Evolutionary conservation across 768 basidiomycete genomes (phyloP), one percentile per base, ranked within the genome.

Genomic region (Termitomyces sp.): DNA sequence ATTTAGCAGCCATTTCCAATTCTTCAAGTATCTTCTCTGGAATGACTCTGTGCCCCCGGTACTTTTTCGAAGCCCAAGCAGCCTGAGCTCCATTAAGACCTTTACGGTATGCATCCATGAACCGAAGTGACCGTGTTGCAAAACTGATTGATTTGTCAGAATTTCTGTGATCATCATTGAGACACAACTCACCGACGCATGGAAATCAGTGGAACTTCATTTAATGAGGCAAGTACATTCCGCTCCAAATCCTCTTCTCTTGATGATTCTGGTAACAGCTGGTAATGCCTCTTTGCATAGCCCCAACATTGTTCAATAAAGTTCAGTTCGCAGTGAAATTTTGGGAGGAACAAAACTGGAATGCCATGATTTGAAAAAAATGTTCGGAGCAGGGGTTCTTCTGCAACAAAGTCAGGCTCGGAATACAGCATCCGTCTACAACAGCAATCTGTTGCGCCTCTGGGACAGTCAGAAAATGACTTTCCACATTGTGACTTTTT

Each of bases 241-340:
- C 44, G 1, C 2, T 46, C 44, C 7, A 46, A 4, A 26, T 46
- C n/a, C n/a, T 43, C 71, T 47, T 74, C 68, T 9, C 59, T 57
- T 5, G 61, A 62, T 16, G 69, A 72, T 5, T 57, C 46, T n/a
- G 60, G 63, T 20, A 50, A 32, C 2, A 59, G 28, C 12, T 66
- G 56, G 52, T 73, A 74, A 1, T 55, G 16, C 6, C 64, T 56
- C 51, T 75, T 75, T 55, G 66, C 61, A 61, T 66, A 68, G 3
- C 71, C 70, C 71, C 69, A 74, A 50, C 66, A 69, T 57, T 71
- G 70, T 57, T 74, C 70, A 53, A 74, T 70, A 8, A 41, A 54
- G 10, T 41, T 30, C 5, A 54, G 7, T 2, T 54, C 23, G 18
- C 52, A 30, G n/a, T 54, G 16, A 16, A 54, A 54, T 43, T 30